Conservation (phyloP, 148 eudicot species). For the Talinum fruticosum region DNA sequence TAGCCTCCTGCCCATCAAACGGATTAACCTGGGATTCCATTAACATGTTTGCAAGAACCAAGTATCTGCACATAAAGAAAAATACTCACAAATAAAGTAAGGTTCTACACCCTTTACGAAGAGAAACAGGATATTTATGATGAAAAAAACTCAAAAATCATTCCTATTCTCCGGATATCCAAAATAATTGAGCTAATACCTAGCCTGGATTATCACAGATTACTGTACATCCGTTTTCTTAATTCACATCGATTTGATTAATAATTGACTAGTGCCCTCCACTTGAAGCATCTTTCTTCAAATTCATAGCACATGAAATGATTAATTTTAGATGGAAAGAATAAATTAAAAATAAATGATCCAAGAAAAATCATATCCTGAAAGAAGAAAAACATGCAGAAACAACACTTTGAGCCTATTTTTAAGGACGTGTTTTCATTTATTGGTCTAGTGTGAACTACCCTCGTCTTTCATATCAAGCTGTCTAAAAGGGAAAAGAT, state of each 20-base stretch:
- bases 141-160: too few relatives aligned
- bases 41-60: constrained; percentile 96
- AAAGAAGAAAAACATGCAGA: background rate
- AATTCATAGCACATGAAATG: background rate
- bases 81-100: constrained; percentile 2
- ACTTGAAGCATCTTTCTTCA: background rate
- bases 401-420: background rate
- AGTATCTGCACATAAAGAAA: constrained; percentile 46
- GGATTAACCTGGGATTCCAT: constrained; percentile 98
- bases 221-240: background rate
- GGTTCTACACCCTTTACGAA: background rate
- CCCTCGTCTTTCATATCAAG: background rate
- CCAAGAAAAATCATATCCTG: background rate
- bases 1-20: constrained; percentile 99
- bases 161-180: background rate
- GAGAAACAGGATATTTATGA: background rate
- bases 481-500: background rate
- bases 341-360: background rate
- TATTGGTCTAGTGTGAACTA: background rate
- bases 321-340: background rate
- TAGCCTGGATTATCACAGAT: background rate
- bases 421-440: background rate
- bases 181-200: background rate
- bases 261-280: background rate
- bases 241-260: background rate